Evolutionary conservation across 129 eudicot genomes (phyloP), one percentile per base, ranked within the genome.

Genomic region (Saussurea involucrata): DNA sequence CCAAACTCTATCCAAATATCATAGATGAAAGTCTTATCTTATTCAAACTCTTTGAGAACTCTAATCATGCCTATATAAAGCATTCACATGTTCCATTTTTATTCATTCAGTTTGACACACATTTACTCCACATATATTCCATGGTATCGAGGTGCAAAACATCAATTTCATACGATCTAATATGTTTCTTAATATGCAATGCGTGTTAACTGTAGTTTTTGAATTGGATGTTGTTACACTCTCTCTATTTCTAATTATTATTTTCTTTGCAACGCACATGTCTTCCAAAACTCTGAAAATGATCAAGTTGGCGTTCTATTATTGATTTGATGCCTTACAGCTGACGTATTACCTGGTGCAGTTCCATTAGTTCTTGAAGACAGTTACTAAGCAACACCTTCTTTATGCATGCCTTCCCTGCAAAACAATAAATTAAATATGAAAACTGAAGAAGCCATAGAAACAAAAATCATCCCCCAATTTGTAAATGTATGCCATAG

Each of bases 341-440:
- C 40, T 55, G 73, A 73, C 34, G 68, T 76, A 32, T 78, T 84
- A 91, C 98, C 90, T 95, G 98, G 83, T 95, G 98, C 55, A 95
- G 84, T 87, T 95, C 98, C 97, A 95, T 95, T 73, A 95, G 81
- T 86, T 95, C 98, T 86, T 95, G 98, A 76, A 95, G 93, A 76
- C 98, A 95, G 83, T 95, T 95, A 74, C 98, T 95, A 10, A 95
- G 96, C 60, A 95, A 85, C 68, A 95, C 93, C 82, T 95, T 95
- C 88, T 95, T 95, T 81, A 95, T 95, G 90, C 98, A 95, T 61
- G 98, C 98, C 85, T 95, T 95, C 32, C 97, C 98, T 95, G 92
- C 8, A 79, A 77, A 70, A 46, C 61, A 33, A 63, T 36, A 49
- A 58, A 61, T 69, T 27, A 72, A 55, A 15, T 20, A 42, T 20